Conservation (phyloP, 176 grass and related monocot genomes). For the Musa beccarii region DNA sequence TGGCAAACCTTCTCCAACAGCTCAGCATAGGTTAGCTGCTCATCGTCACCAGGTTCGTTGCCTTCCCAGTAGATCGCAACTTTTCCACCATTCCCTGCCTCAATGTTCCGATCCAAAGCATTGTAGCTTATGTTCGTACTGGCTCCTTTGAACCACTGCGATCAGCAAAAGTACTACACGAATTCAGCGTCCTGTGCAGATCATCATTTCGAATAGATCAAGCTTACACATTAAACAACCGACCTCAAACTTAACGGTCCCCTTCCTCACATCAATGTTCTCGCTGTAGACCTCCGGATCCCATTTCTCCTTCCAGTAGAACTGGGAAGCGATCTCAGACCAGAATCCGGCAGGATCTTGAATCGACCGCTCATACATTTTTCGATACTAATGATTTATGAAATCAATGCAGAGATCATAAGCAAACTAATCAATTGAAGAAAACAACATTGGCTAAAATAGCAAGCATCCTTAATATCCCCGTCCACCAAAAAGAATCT, state of each 20-base stretch:
- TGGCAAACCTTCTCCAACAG: constrained; percentile 94
- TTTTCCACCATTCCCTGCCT: constrained; percentile 68
- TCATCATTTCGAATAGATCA: neutral
- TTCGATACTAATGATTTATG: constrained; percentile 43
- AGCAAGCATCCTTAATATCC: constrained; percentile 4
- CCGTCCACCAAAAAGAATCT: neutral
- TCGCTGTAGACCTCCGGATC: constrained; percentile 57
- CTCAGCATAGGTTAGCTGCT: constrained; percentile 68
- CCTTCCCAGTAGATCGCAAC: constrained; percentile 88
- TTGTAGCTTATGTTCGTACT: constrained; percentile 96
- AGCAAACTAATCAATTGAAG: neutral
- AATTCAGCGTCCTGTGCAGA: constrained; percentile 2
- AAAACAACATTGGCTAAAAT: neutral
- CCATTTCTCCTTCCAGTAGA: constrained; percentile 92
- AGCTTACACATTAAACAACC: constrained; percentile 6
- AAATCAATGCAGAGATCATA: constrained; percentile 17
- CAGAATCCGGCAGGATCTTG: constrained; percentile 78
- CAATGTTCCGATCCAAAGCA: constrained; percentile 65
- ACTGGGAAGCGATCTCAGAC: constrained; percentile 62
- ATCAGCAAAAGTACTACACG: constrained; percentile 3
- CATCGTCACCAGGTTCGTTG: constrained; percentile 51
- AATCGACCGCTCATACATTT: constrained; percentile 76
- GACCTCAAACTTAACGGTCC: constrained; percentile 62
- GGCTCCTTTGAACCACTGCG: constrained; percentile 94
- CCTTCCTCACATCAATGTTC: constrained; percentile 74